These are phyloP conservation scores for Microdochium trichocladiopsis DNA, from an alignment of 2,329 filamentous ascomycete species.

Conservation along the genomic window DNA sequence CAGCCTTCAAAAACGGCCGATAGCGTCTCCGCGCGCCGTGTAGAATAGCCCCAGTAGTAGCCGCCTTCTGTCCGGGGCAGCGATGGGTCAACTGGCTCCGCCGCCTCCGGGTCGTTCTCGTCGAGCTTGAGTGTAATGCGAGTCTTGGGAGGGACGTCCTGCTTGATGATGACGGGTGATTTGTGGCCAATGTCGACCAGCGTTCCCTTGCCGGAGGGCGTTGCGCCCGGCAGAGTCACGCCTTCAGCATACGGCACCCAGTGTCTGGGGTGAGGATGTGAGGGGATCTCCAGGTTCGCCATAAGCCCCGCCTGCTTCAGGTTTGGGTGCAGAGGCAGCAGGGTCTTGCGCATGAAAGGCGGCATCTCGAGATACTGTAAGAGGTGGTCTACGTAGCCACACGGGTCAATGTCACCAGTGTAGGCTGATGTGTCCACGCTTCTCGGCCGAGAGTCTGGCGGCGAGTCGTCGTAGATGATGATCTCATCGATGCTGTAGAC, in stretches of 20 bases:
- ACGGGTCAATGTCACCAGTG: conserved; percentile 68
- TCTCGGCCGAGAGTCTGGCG: conserved; percentile 33
- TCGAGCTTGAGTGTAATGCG: conserved; percentile 67
- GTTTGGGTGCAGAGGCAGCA: conserved; percentile 77
- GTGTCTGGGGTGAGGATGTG: conserved; percentile 70
- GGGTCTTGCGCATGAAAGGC: conserved; percentile 66
- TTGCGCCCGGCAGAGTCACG: conserved; percentile 47
- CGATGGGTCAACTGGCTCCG: conserved; percentile 59
- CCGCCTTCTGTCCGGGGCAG: conserved; percentile 67
- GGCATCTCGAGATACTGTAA: conserved; percentile 79
- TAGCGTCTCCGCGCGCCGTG: conserved; percentile 59
- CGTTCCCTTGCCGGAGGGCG: conserved; percentile 37
- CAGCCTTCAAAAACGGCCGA: conserved; percentile 73
- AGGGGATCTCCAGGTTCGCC: conserved; percentile 76
- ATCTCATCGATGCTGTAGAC: conserved; percentile 84
- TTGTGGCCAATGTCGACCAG: conserved; percentile 52
- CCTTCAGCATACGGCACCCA: conserved; percentile 78
- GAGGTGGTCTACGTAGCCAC: conserved; percentile 73
- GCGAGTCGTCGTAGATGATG: conserved; percentile 70
- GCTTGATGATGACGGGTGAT: conserved; percentile 46
- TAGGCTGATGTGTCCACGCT: conserved; percentile 44
- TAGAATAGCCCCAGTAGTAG: conserved; percentile 81
- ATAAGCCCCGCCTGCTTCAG: conserved; percentile 65
- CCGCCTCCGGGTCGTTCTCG: conserved; percentile 32
- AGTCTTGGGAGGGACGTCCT: conserved; percentile 60